Base-by-base conservation (phyloP, 768 basidiomycete species). In the Pisolithus sp. region DNA sequence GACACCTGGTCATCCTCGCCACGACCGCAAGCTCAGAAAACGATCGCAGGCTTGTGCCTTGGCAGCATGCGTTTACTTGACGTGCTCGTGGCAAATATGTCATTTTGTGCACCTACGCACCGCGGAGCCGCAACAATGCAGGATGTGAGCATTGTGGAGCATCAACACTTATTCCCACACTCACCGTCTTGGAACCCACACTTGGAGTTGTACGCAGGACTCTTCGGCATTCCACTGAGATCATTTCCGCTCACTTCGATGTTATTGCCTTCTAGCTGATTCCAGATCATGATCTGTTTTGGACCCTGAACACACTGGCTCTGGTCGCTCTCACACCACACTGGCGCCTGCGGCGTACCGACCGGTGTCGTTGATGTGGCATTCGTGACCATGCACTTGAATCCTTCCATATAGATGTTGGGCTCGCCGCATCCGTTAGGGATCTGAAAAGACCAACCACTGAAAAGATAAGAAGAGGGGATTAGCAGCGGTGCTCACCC, bases 251-350 rank as follows among this genome's bases (percentile, higher is more conserved):
- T 59, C 1, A 78, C 75, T 12, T 64, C 46, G 58, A 80, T 73
- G 54, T 79, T 81, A 59, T 79, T 73, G 3, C 78, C 75, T 3
- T 71, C 68, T 0, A 47, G 45, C 59, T 80, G 78, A 55, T 81
- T 71, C 78, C 77, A 81, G 60, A 73, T 75, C 39, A 81, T 56
- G 75, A 80, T 75, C 68, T 81, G 78, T 56, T 80, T 80, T 2
- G 79, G 68, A 40, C 78, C 79, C 55, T 72, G 66, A 20, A 66
- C 65, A 54, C 79, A 81, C 18, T 59, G 66, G 10, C 57, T 59
- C 5, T 65, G 62, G 51, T 80, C 65, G 46, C 68, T 72, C 57
- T 81, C 73, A 56, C 79, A 81, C 78, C 78, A 81, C 3, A 74
- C 71, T 2, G 78, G 70, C 13, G 79, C 71, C 53, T 78, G 68